Base-by-base conservation (phyloP, 306 rosid species). In the Ammopiptanthus mongolicus region DNA sequence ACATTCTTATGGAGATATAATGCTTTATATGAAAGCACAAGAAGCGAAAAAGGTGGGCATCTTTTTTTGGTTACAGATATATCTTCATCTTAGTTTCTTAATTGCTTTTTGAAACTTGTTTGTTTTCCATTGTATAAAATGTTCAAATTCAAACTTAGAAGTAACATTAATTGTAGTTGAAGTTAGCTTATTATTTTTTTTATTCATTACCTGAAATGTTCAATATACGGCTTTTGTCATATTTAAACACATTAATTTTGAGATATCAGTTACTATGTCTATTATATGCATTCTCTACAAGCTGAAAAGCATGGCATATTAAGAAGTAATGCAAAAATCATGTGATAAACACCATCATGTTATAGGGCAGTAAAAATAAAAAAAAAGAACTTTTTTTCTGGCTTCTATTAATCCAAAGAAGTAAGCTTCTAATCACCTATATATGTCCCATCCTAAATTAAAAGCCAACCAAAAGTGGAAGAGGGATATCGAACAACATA, bases 1-100 rank as follows among this genome's bases (percentile, higher is more conserved):
- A 81, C 97, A 96, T 84, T 79, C 98, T 46, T 92, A 84, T 82
- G 99, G 97, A 68, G 99, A 96, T 64, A 52, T 85, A 39, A 96
- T 90, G 93, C 98, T 96, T 76, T 81, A 84, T 23, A 65, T 25
- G 75, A 92, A 91, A 78, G 99, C 96, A 64, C 62, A 73, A 14
- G 78, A 90, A 77, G 84, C 89, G 5, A 88, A 91, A 71, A 93
- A 81, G 91, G 99, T 96, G 86, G 61, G 73, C 68, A 53, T 8
- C 37, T 84, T 58, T 58, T 23, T 75, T 66, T 72, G 8, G 41
- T 83, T 77, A 9, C 15, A 2, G 15, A 13, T 53, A 67, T 71
- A 29, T 67, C 57, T 71, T 33, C 69, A 47, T 63, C 52, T 23
- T 47, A 21, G 70, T 56, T 42, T 61, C 61, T 71, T 59, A 29